Conservation (phyloP, 202 grass and related monocot genomes). For the Hordeum pubiflorum region DNA sequence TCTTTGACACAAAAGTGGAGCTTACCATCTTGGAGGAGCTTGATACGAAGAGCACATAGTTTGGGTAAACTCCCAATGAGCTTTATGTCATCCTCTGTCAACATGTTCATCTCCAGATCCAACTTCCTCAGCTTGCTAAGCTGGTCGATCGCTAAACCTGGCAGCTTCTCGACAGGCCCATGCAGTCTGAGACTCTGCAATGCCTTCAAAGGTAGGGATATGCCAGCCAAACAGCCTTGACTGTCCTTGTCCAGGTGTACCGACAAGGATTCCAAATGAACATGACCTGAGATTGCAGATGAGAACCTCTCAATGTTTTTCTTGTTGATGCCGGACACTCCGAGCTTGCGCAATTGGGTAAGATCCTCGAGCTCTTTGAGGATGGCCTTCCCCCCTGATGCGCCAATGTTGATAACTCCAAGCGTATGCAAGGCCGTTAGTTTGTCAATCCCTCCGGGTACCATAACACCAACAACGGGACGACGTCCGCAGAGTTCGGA, state of each 20-base stretch:
- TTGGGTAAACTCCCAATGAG: not conserved
- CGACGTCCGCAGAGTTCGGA: fast-evolving
- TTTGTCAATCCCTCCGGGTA: not conserved
- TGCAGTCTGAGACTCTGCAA: not conserved
- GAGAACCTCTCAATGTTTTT: not conserved
- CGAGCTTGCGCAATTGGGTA: slow-evolving; percentile 11
- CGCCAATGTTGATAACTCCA: not conserved
- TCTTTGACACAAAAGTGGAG: not conserved
- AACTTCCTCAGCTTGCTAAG: not conserved
- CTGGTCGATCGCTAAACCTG: not conserved
- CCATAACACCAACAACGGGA: not conserved
- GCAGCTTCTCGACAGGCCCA: not conserved
- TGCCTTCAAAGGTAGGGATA: not conserved
- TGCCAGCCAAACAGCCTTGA: not conserved
- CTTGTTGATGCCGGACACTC: not conserved
- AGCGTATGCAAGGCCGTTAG: not conserved
- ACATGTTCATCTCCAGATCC: not conserved
- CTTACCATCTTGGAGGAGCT: not conserved
- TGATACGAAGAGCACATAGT: not conserved
- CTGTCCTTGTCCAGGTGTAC: not conserved
- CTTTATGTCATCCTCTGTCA: not conserved
- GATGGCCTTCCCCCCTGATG: too few species aligned
- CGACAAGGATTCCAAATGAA: not conserved
- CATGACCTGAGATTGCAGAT: not conserved
- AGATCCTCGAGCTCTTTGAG: slow-evolving; percentile 1